Evolutionary conservation across 75 land plant species (phyloP).

Genomic region (Pinus tabuliformis): DNA sequence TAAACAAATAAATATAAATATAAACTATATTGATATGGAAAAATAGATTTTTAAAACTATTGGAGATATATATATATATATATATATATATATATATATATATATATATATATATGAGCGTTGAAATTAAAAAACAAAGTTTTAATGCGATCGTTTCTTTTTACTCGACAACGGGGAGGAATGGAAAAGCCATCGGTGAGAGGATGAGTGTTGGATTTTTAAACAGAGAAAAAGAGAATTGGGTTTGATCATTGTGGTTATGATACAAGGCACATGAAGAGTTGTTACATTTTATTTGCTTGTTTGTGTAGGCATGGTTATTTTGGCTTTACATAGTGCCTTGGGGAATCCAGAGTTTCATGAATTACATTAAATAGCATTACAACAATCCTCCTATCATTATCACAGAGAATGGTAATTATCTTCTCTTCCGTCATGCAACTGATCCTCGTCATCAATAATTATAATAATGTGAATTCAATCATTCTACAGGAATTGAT

Average conservation of each 20-base stretch:
- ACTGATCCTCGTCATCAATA: not conserved
- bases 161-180: no score
- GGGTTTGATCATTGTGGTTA: no score
- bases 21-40: no score
- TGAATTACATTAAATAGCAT: slow-evolving; percentile 16
- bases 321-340: slow-evolving; percentile 22
- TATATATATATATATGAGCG: no score
- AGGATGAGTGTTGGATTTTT: not conserved
- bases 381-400: slow-evolving; percentile 47
- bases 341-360: slow-evolving; percentile 12
- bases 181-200: not conserved
- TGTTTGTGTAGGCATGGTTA: slow-evolving; percentile 8
- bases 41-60: no score
- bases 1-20: no score
- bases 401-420: slow-evolving; percentile 75
- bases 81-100: no score
- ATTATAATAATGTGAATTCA: no score
- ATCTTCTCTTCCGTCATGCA: slow-evolving; percentile 25
- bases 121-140: no score
- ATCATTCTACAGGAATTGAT: slow-evolving; percentile 57
- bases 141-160: no score
- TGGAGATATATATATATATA: no score
- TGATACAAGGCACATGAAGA: not conserved
- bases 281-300: not conserved
- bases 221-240: no score